phyloP scores from a whole-genome alignment of 2,329 filamentous ascomycete genomes.

The Cercospora sp. region DNA sequence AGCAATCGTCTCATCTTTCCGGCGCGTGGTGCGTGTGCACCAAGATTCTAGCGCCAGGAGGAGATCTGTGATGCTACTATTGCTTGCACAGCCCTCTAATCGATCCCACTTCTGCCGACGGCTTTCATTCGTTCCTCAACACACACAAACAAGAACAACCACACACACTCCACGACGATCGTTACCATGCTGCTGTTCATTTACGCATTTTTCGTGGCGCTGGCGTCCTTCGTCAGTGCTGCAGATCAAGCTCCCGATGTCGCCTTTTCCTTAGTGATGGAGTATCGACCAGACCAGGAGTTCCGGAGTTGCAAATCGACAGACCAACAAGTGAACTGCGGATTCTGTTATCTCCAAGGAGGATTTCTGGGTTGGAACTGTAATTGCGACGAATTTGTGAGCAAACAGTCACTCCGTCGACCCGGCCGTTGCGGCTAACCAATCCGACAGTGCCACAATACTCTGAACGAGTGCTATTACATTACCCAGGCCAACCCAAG shows the following conservation, averaged over 20 bases:
- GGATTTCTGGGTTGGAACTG: slow-evolving; percentile 19
- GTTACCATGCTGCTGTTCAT: slow-evolving; percentile 6
- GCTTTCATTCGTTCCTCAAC: not conserved
- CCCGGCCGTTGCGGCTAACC: not conserved
- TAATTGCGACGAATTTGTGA: slow-evolving; percentile 13
- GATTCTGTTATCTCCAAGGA: slow-evolving; percentile 13
- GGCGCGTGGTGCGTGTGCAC: slow-evolving; percentile 4
- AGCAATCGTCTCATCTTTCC: not conserved
- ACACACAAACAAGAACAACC: not conserved
- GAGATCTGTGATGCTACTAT: slow-evolving; percentile 8
- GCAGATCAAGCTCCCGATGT: slow-evolving; percentile 16
- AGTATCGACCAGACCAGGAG: slow-evolving; percentile 12
- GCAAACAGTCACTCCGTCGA: not conserved
- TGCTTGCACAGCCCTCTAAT: slow-evolving; percentile 1
- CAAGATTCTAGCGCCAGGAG: slow-evolving; percentile 12
- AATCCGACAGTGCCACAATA: slow-evolving; percentile 7
- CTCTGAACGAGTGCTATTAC: slow-evolving; percentile 14
- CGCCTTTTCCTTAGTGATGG: slow-evolving; percentile 3
- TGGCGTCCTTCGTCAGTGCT: slow-evolving; percentile 4
- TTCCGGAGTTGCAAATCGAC: not conserved
- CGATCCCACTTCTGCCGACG: not conserved
- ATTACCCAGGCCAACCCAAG: slow-evolving; percentile 10
- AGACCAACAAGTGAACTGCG: slow-evolving; percentile 14
- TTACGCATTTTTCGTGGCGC: slow-evolving; percentile 2
- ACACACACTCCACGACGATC: not conserved